Percentiles rank a stretch among this genome's conserved stretches.
Conservation (phyloP, 116 monocot genomes). For the Posidonia oceanica region DNA sequence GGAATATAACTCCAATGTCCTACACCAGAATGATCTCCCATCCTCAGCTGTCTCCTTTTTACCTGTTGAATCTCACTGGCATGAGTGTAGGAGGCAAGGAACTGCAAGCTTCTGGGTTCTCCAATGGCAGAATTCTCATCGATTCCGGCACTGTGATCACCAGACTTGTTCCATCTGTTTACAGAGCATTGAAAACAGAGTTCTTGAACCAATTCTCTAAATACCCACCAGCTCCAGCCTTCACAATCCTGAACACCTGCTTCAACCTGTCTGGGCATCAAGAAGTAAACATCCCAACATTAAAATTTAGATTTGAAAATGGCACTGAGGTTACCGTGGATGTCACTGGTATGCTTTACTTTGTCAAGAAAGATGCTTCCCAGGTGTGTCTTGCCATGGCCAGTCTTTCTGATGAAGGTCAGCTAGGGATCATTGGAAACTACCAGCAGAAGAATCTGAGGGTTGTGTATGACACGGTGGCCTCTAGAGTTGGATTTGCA, state of each 20-base stretch:
- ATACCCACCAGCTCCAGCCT: conserved; percentile 27
- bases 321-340: conserved; percentile 34
- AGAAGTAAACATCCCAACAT: conserved; percentile 37
- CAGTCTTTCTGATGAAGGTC: conserved; percentile 27
- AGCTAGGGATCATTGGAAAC: conserved; percentile 45
- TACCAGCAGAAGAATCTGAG: conserved; percentile 69
- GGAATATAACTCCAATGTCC: conserved; percentile 35
- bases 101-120: conserved; percentile 25
- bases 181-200: conserved; percentile 32
- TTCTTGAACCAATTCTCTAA: conserved; percentile 37
- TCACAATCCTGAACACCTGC: conserved; percentile 57
- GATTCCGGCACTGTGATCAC: conserved; percentile 60
- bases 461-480: conserved; percentile 36
- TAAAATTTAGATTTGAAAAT: conserved; percentile 36
- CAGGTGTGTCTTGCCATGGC: conserved; percentile 51
- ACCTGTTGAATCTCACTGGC: conserved; percentile 41
- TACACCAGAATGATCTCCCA: conserved; percentile 33
- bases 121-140: conserved; percentile 23
- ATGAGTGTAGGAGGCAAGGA: conserved; percentile 36
- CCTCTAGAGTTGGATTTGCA: conserved; percentile 18
- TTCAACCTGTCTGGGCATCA: conserved; percentile 33
- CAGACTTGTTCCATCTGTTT: conserved; percentile 37
- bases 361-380: conserved; percentile 41
- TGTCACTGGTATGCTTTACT: conserved; percentile 45
- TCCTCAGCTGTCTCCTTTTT: conserved; percentile 24